Evolutionary conservation across 768 basidiomycete species (phyloP).

Genomic region (Amanita rimosa): DNA sequence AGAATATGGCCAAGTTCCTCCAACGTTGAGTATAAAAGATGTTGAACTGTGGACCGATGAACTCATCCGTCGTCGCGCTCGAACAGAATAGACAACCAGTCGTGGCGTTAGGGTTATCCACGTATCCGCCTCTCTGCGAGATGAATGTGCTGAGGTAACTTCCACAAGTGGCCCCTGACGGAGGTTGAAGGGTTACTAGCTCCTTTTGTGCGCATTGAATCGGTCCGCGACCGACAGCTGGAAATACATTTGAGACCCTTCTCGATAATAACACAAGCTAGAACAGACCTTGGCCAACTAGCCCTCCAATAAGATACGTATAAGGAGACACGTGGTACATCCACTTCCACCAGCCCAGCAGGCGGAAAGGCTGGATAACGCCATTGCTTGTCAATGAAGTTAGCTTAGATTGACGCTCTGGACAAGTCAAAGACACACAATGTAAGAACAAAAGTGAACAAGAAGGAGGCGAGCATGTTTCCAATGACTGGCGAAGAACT

Average conservation of each 20-base stretch:
- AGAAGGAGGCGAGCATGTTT: constrained; percentile 41
- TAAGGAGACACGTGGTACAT: constrained; percentile 49
- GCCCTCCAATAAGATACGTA: constrained; percentile 40
- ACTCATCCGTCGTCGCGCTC: constrained; percentile 40
- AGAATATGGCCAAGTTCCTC: constrained; percentile 41
- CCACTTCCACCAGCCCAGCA: constrained; percentile 64
- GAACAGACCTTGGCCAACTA: constrained; percentile 34
- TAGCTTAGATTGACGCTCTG: background rate
- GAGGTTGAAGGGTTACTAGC: constrained; percentile 47
- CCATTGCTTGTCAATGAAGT: constrained; percentile 34
- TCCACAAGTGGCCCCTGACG: constrained; percentile 41
- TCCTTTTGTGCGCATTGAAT: constrained; percentile 54
- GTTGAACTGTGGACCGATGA: constrained; percentile 43
- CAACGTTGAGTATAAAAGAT: constrained; percentile 45
- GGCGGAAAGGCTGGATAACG: constrained; percentile 51
- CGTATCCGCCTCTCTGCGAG: constrained; percentile 39
- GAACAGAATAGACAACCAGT: constrained; percentile 46
- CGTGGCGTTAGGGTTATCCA: constrained; percentile 41
- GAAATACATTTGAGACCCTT: too few species aligned
- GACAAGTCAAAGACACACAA: constrained; percentile 29
- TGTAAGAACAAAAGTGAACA: constrained; percentile 55
- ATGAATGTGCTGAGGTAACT: constrained; percentile 44
- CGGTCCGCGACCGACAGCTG: constrained; percentile 37
- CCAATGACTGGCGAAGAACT: constrained; percentile 49
- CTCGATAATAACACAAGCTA: too few species aligned